Percentiles rank a stretch among this genome's conserved stretches.
phyloP scores from a whole-genome alignment of 176 grass and related monocot species.

The Raddia distichophylla region DNA sequence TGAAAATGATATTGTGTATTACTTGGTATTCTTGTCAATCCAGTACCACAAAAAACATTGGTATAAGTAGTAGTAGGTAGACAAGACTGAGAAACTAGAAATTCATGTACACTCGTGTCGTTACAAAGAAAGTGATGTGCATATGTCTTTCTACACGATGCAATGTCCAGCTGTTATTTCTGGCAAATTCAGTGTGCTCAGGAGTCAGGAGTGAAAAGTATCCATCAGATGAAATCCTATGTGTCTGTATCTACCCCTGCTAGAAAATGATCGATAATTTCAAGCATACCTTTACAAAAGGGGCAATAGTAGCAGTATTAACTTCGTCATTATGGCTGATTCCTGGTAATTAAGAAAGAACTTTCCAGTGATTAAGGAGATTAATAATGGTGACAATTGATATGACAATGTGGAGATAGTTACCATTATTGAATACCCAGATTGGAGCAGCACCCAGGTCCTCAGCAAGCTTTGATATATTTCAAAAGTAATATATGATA shows the following conservation, averaged over 20 bases:
- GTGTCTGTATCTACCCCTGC: neutral
- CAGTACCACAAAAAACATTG: conserved; percentile 8
- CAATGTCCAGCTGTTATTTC: neutral
- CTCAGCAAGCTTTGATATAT: conserved; percentile 71
- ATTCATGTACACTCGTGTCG: too few relatives aligned
- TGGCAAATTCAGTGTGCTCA: conserved; percentile 4
- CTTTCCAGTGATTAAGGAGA: conserved; percentile 6
- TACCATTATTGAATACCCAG: conserved; percentile 98
- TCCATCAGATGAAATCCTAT: neutral
- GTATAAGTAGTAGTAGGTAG: too few relatives aligned
- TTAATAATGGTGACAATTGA: neutral
- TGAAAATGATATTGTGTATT: neutral
- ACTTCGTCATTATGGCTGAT: conserved; percentile 76
- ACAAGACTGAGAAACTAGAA: too few relatives aligned
- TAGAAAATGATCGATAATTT: neutral
- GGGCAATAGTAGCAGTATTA: conserved; percentile 38
- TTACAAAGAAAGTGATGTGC: neutral
- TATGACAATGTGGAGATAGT: neutral
- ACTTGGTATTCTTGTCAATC: neutral
- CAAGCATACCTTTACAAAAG: conserved; percentile 78
- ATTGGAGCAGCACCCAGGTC: conserved; percentile 71
- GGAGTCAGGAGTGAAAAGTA: conserved; percentile 3
- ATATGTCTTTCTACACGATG: neutral
- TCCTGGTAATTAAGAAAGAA: conserved; percentile 54
- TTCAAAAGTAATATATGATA: conserved; percentile 27